These are phyloP conservation scores for Fragosphaeria purpurea DNA, from an alignment of 2,329 filamentous ascomycete species.

Conservation along the genomic window DNA sequence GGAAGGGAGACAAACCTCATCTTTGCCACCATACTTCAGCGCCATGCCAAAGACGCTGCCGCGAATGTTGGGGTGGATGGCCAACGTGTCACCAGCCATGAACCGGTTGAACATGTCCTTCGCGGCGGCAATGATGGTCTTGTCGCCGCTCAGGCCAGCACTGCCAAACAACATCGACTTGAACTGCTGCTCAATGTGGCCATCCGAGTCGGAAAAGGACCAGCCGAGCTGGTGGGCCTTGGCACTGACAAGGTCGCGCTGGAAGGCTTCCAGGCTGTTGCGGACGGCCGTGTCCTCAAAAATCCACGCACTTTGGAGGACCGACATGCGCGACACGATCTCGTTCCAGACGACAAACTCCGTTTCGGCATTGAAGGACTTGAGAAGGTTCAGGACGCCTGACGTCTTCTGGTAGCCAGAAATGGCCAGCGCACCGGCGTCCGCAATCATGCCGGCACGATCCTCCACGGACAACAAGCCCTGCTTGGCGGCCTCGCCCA, in stretches of 20 bases:
- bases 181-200: constrained; percentile 87
- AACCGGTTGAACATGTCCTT: constrained; percentile 88
- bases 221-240: constrained; percentile 85
- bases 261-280: constrained; percentile 73
- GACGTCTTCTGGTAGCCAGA: constrained; percentile 93
- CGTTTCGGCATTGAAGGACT: constrained; percentile 73
- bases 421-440: constrained; percentile 78
- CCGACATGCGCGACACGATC: constrained; percentile 66
- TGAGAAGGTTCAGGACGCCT: constrained; percentile 72
- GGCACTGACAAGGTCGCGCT: constrained; percentile 63
- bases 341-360: constrained; percentile 96
- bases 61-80: constrained; percentile 86
- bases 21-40: constrained; percentile 72
- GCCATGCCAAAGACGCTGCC: constrained; percentile 78
- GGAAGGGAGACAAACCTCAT: constrained; percentile 47
- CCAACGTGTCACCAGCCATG: constrained; percentile 63
- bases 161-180: constrained; percentile 83
- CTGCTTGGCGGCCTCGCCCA: constrained; percentile 74
- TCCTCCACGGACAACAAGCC: constrained; percentile 80
- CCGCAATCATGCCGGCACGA: constrained; percentile 86
- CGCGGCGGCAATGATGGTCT: constrained; percentile 66
- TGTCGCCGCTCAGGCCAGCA: constrained; percentile 72
- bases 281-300: constrained; percentile 68
- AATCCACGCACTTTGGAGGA: constrained; percentile 78
- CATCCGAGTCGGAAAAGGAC: constrained; percentile 75